Evolutionary conservation across 2,329 filamentous ascomycete genomes (phyloP).

Genomic region (Penicillium sp.): DNA sequence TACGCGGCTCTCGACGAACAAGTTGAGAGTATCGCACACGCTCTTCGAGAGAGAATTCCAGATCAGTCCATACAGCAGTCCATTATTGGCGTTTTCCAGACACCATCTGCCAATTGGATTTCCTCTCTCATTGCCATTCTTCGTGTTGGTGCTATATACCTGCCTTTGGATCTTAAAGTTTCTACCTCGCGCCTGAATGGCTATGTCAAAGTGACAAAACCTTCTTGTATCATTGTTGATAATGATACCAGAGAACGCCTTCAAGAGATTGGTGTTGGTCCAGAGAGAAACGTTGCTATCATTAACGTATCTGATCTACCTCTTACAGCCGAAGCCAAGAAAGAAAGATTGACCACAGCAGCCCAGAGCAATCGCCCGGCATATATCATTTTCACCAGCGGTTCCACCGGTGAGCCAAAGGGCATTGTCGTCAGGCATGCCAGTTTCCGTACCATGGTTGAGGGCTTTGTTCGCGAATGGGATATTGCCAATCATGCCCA

Average conservation of each 20-base stretch:
- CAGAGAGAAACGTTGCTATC: no score
- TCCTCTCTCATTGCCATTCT: constrained; percentile 21
- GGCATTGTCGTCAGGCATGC: constrained; percentile 6
- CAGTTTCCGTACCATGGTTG: neutral
- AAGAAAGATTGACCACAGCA: neutral
- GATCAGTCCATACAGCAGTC: no score
- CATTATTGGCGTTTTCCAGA: no score
- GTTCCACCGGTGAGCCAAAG: constrained; percentile 14
- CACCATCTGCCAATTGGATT: neutral
- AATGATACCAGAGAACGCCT: neutral
- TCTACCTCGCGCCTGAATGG: neutral
- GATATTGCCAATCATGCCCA: neutral
- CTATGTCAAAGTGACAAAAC: neutral
- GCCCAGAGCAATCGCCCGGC: neutral
- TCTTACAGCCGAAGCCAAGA: neutral
- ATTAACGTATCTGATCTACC: neutral
- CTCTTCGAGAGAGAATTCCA: no score
- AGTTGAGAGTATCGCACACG: no score
- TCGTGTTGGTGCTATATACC: constrained; percentile 19
- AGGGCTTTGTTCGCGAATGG: neutral
- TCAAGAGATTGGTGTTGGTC: neutral
- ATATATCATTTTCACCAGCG: constrained; percentile 12
- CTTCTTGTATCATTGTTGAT: neutral
- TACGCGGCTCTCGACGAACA: no score
- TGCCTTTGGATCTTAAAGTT: constrained; percentile 20